Conservation (phyloP, 306 rosid genomes). For the Medicago ruthenica region DNA sequence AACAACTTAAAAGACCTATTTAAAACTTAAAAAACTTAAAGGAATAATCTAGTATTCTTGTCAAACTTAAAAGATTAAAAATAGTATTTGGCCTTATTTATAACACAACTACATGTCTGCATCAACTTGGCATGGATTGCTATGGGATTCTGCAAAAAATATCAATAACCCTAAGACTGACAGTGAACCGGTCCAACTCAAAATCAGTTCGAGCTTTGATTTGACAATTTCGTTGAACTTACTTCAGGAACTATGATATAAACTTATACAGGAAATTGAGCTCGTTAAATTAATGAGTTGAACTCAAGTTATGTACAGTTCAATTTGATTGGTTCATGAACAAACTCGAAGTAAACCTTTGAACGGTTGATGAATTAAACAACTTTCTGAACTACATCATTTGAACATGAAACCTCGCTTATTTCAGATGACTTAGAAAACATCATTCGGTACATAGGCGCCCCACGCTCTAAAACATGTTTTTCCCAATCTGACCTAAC, state of each 20-base stretch:
- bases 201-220: neutral
- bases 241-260: neutral
- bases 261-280: neutral
- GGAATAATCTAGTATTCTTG: too few relatives aligned
- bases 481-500: conserved; percentile 88
- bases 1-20: too few relatives aligned
- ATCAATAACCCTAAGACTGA: neutral
- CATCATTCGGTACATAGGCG: conserved; percentile 45
- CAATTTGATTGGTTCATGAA: neutral
- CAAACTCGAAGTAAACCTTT: neutral
- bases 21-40: too few relatives aligned
- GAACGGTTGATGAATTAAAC: conserved; percentile 23
- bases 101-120: too few relatives aligned
- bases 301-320: neutral
- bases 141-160: too few relatives aligned
- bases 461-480: conserved; percentile 76
- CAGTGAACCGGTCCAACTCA: neutral
- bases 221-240: neutral
- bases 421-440: conserved; percentile 47
- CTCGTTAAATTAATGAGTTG: neutral
- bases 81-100: too few relatives aligned
- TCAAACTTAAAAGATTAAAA: too few relatives aligned
- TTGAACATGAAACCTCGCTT: conserved; percentile 41
- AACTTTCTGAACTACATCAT: conserved; percentile 36
- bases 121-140: too few relatives aligned